Evolutionary conservation across 192 early-diverging fungal genomes (phyloP), one percentile per base, ranked within the genome.

Genomic region (Paraglomus brasilianum): DNA sequence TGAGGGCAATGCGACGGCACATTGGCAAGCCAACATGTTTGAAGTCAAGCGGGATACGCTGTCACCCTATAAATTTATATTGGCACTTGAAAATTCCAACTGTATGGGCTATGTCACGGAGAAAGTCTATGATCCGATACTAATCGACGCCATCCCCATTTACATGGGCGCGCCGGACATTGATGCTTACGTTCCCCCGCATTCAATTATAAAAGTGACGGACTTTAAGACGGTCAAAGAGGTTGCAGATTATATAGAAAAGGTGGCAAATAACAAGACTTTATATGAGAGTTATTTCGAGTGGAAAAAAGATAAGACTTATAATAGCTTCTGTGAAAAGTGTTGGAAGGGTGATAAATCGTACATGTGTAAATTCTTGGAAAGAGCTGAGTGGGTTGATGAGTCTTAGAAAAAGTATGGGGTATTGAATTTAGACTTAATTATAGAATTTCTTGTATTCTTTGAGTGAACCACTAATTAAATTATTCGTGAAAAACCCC

Each of bases 101-200:
- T 74, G 73, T 43, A n/a, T 62, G 1, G 67, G 72, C 42, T 78
- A 78, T 21, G 70, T 78, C 17, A 78, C 73, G 30, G 76, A 78
- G 21, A 78, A 76, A 47, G 69, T 78, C 38, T 78, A 78, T 46
- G 51, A 78, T 49, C 68, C 59, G 5, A 11, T 74, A 8, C 17
- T 48, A 15, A 48, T 50, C 39, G 73, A 72, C 5, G 69, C 70
- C 11, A 78, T 78, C 21, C 76, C 76, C 5, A 46, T 78, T 13
- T 78, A 74, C 22, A 39, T 72, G 40, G 76, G 76, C 8, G 76
- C 76, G 11, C 24, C 51, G 11, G 76, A 78, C 19, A 74, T 78
- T 64, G 69, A 64, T 10, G 65, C 74, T 56, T 78, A 48, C 66
- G 69, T 78, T 21, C 72, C 72, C 10, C 47, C 59, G n/a, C 47